phyloP scores from a whole-genome alignment of 208 protist genomes.

The Strigomonas culicis region DNA sequence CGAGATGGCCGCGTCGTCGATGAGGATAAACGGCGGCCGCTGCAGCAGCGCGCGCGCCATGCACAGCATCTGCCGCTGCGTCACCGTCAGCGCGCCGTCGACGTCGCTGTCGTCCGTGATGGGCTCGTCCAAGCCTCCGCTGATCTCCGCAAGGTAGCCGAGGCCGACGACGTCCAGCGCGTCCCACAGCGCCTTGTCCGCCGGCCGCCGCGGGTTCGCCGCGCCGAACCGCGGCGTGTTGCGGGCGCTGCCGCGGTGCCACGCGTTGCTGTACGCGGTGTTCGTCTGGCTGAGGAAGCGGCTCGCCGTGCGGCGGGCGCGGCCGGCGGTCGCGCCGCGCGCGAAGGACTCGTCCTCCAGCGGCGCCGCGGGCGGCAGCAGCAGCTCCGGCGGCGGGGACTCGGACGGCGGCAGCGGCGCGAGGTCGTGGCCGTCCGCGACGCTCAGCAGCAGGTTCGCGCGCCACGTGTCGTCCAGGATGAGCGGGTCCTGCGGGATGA shows the following conservation, averaged over 20 bases:
- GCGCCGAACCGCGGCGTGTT: not conserved
- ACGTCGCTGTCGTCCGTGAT: constrained; percentile 35
- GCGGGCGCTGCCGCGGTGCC: not conserved
- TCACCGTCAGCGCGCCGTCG: constrained; percentile 64
- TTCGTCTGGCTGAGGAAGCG: not conserved
- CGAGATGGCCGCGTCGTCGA: constrained; percentile 92
- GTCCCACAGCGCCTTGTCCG: constrained; percentile 45
- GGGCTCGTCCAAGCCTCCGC: constrained; percentile 43
- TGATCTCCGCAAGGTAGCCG: constrained; percentile 21
- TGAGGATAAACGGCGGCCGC: constrained; percentile 80
- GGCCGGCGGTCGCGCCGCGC: not conserved
- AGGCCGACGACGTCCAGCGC: constrained; percentile 43
- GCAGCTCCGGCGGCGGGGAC: constrained; percentile 6
- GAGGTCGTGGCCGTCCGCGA: not conserved
- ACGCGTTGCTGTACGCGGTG: constrained; percentile 17
- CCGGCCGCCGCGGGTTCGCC: not conserved
- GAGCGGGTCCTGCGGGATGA: constrained; percentile 97
- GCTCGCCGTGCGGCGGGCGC: not conserved
- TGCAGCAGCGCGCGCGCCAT: constrained; percentile 92
- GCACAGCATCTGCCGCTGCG: constrained; percentile 94
- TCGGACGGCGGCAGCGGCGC: not conserved
- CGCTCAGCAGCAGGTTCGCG: constrained; percentile 84
- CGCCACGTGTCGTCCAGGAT: constrained; percentile 93
- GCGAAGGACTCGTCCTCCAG: not conserved
- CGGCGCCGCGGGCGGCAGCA: not conserved